Base-by-base conservation (phyloP, 352 stramenopile species). In the Phytophthora tubulina region DNA sequence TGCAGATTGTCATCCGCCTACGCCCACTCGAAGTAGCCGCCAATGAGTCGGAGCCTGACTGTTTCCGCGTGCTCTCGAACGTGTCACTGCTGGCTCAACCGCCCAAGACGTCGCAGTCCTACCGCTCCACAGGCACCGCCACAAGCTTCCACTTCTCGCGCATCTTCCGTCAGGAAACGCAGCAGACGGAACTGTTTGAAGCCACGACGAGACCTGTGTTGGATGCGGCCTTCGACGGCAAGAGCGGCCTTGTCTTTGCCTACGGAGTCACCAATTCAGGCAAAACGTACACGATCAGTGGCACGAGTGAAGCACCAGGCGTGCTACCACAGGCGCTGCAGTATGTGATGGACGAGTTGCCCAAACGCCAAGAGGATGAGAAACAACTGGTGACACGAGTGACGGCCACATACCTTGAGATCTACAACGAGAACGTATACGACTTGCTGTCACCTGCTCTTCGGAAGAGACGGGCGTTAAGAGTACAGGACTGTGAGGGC, bases 341-440 rank as follows among this genome's bases (percentile, higher is more conserved):
- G 71, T 84, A 79, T 56, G 64, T 96, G 42, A 89, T 96, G 72
- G 58, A 86, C 14, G 71, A 94, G 42, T 67, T 96, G 31, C 85
- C 78, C 39, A 73, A 73, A 27, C 68, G 81, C 45, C 87, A 84
- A 65, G 72, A 87, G 17, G 79, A 78, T 1, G 70, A 83, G 21
- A 74, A 67, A 13, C 57, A 72, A 44, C 70, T 77, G 1, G 72
- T 91, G 11, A 84, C 72, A 11, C 67, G 78, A 49, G 70, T 95
- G 59, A 91, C 85, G 50, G 92, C 98, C 54, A 98, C 94, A 54
- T 99, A 98, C 75, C 83, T 99, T 15, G 97, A 99, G 77, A 97
- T 99, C 63, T 99, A 99, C 87, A 99, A 99, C 70, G 97, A 99
- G 65, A 96, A 99, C 50, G 89, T 99, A 14, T 99, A 96, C 75